A percentile compares a stretch with the other conserved stretches of the same genome.
These are phyloP conservation scores for Orobanche coerulescens DNA, from an alignment of 257 asterid genomes.

Conservation along the genomic window DNA sequence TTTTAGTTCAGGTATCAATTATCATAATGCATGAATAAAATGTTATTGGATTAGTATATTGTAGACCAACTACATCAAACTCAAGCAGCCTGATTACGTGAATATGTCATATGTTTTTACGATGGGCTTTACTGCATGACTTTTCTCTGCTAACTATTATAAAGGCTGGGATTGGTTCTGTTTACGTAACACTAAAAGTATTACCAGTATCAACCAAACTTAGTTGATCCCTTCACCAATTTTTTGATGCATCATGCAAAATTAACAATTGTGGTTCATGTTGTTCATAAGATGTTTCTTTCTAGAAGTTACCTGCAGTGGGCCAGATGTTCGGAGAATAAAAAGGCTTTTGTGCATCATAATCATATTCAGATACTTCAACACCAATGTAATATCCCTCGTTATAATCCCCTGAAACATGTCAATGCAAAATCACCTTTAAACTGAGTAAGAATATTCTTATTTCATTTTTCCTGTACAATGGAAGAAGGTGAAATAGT, in stretches of 20 bases:
- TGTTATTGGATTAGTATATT: too few relatives aligned
- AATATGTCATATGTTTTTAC: not conserved
- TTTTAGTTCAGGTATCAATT: too few relatives aligned
- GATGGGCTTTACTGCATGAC: not conserved
- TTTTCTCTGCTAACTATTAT: not conserved
- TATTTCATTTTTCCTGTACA: too few relatives aligned
- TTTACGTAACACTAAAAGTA: not conserved
- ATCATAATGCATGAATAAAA: too few relatives aligned
- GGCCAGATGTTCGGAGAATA: constrained; percentile 63
- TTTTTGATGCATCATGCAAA: not conserved
- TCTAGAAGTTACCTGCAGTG: too few relatives aligned
- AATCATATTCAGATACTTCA: constrained; percentile 52
- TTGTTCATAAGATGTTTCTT: too few relatives aligned
- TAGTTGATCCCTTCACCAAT: not conserved
- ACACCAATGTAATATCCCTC: constrained; percentile 90
- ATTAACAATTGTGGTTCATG: too few relatives aligned
- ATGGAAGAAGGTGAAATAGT: not conserved
- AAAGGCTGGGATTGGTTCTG: not conserved
- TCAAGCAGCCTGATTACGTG: not conserved
- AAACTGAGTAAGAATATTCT: too few relatives aligned
- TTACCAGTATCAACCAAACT: not conserved
- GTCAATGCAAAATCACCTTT: too few relatives aligned
- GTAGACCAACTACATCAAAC: too few relatives aligned
- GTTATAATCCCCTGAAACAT: constrained; percentile 92
- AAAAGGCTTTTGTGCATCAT: constrained; percentile 57